Evolutionary conservation across 106 monocot species (phyloP), one percentile per base, ranked within the genome.

Genomic region (Dioscorea zingiberensis): DNA sequence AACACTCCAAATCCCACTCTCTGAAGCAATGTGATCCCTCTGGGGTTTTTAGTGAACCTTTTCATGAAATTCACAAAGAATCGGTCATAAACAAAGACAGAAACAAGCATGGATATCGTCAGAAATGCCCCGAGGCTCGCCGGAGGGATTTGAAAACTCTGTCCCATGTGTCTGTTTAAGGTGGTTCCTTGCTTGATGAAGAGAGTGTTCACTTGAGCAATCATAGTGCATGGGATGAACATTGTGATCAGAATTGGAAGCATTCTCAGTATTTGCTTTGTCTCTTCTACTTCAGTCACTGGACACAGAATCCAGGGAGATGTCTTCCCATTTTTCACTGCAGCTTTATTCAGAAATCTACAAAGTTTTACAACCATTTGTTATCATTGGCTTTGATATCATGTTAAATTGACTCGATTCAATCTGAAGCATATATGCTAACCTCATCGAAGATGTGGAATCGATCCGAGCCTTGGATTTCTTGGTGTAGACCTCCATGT

Each of bases 341-440:
- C 86, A 11, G 90, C 90, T 63, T 62, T 86, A 65, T 81, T 74
- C 3, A 91, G 74, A 54, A 75, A 83, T 44, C 85, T 85, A 63
- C 14, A 25, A n/a, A n/a, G n/a, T n/a, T n/a, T n/a, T n/a, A n/a
- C n/a, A n/a, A n/a, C n/a, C n/a, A n/a, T n/a, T n/a, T n/a, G n/a
- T n/a, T n/a, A n/a, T n/a, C n/a, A n/a, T n/a, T n/a, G n/a, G n/a
- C n/a, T n/a, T 8, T 28, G 2, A 53, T 1, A 51, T 16, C 25
- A 25, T 25, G 7, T 30, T 30, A 7, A 30, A 30, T 30, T 30
- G 30, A n/a, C n/a, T n/a, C n/a, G n/a, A n/a, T n/a, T n/a, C 38
- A 38, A 38, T 38, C 6, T 3, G 18, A 49, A 18, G 0, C 47
- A 12, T 8, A 13, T 11, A 28, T 63, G 27, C 60, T 45, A 14